Conservation (phyloP, 2,329 filamentous ascomycete species). For the Aspergillus alliaceus region DNA sequence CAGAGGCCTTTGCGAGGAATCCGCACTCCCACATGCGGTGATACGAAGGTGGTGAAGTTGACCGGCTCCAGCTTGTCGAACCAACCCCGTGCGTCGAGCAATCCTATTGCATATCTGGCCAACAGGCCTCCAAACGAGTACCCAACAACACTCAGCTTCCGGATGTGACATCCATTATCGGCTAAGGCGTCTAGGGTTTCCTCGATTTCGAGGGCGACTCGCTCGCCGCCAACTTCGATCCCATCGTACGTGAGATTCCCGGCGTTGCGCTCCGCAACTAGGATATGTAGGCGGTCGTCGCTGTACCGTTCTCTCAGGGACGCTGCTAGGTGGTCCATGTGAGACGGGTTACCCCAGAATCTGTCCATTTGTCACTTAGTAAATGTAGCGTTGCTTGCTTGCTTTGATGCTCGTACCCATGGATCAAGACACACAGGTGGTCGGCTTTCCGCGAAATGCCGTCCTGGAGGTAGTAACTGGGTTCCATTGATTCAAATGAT, state of each 20-base stretch:
- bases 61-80: constrained; percentile 79
- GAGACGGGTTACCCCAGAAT: constrained; percentile 62
- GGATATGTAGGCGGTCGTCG: constrained; percentile 55
- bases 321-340: constrained; percentile 56
- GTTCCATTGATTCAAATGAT: constrained; percentile 5
- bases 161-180: constrained; percentile 67
- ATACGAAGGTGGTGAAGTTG: constrained; percentile 93
- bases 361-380: constrained; percentile 30
- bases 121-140: constrained; percentile 90
- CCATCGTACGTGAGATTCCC: constrained; percentile 64
- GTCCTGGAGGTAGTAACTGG: constrained; percentile 3
- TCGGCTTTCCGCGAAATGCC: constrained; percentile 33
- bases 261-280: constrained; percentile 57
- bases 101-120: constrained; percentile 79
- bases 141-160: constrained; percentile 80
- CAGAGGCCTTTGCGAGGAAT: constrained; percentile 66
- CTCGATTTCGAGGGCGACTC: constrained; percentile 64
- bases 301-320: constrained; percentile 52
- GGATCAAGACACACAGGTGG: constrained; percentile 63
- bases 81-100: constrained; percentile 77
- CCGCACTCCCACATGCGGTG: constrained; percentile 76
- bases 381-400: not conserved
- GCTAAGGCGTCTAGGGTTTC: constrained; percentile 55
- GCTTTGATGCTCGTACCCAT: constrained; percentile 51
- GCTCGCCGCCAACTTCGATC: constrained; percentile 68